Conservation (phyloP, 2,329 filamentous ascomycete genomes). For the Monosporascus sp. region DNA sequence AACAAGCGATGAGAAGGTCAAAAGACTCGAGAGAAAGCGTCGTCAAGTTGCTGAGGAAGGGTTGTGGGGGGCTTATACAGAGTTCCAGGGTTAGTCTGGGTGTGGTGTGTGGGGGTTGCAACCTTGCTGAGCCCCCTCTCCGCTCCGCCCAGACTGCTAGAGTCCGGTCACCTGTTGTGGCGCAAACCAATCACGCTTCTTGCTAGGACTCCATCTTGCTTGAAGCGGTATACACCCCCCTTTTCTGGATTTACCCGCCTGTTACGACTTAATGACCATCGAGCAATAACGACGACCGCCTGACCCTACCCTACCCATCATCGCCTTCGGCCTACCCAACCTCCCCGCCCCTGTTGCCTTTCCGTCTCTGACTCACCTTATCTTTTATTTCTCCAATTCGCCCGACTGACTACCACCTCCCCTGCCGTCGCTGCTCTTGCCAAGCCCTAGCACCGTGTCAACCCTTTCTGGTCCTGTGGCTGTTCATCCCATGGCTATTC, state of each 20-base stretch:
- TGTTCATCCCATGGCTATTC: neutral
- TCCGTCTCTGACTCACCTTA: neutral
- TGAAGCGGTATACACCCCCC: constrained; percentile 1
- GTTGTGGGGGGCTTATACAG: neutral
- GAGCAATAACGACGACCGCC: neutral
- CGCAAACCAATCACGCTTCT: constrained; percentile 30
- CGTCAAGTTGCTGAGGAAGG: neutral
- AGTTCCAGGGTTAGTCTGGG: neutral
- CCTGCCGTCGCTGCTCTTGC: neutral
- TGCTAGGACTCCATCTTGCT: constrained; percentile 13
- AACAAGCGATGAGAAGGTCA: neutral
- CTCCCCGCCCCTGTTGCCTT: neutral
- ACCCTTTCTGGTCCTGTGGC: neutral
- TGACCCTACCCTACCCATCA: neutral
- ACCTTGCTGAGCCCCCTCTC: neutral
- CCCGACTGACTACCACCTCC: neutral
- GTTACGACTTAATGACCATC: neutral
- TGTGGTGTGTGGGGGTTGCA: neutral
- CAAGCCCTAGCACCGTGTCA: neutral
- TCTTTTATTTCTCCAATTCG: neutral
- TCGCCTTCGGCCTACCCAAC: neutral
- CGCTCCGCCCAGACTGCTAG: constrained; percentile 4
- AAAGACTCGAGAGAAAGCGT: neutral
- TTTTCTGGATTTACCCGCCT: neutral
- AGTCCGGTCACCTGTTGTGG: constrained; percentile 32